phyloP scores from a whole-genome alignment of 2,329 filamentous ascomycete species.

The Talaromyces piceae region DNA sequence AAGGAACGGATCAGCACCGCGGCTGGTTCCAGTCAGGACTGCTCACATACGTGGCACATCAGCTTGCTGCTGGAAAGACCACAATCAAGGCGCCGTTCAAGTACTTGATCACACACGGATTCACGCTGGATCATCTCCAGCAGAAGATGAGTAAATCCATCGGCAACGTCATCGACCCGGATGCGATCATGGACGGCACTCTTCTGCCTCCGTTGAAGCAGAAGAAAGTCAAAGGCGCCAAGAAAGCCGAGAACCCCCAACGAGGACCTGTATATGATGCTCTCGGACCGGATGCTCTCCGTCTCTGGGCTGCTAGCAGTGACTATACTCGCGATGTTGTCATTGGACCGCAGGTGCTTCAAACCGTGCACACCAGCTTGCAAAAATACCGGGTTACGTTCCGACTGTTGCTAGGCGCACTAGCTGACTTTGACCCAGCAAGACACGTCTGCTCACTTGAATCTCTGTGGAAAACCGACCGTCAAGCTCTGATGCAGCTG shows the following conservation, averaged over 20 bases:
- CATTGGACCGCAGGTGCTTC: constrained; percentile 69
- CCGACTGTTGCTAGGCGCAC: constrained; percentile 79
- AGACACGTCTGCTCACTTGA: constrained; percentile 28
- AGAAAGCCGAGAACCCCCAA: constrained; percentile 29
- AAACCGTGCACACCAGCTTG: constrained; percentile 66
- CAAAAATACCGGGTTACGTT: constrained; percentile 84
- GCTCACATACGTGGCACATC: constrained; percentile 68
- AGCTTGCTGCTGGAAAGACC: constrained; percentile 27
- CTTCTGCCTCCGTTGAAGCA: constrained; percentile 63
- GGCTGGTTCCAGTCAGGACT: constrained; percentile 98
- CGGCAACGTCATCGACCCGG: constrained; percentile 76
- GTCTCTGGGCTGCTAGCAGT: constrained; percentile 84
- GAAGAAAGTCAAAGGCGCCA: constrained; percentile 50
- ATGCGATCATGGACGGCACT: constrained; percentile 76
- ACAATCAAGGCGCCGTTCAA: constrained; percentile 63
- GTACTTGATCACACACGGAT: constrained; percentile 89
- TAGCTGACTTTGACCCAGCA: constrained; percentile 49
- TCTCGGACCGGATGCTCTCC: constrained; percentile 77
- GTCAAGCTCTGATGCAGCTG: constrained; percentile 71
- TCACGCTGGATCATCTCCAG: constrained; percentile 80
- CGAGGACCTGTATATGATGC: constrained; percentile 50
- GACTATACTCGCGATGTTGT: constrained; percentile 86
- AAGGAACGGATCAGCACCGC: constrained; percentile 91
- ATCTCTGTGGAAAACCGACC: constrained; percentile 56
- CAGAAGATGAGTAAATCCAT: constrained; percentile 98